Percentiles rank a stretch among this genome's conserved stretches.
These are phyloP conservation scores for Aspergillus nidulans DNA, from an alignment of 495 filamentous ascomycete species.

Conservation along the genomic window DNA sequence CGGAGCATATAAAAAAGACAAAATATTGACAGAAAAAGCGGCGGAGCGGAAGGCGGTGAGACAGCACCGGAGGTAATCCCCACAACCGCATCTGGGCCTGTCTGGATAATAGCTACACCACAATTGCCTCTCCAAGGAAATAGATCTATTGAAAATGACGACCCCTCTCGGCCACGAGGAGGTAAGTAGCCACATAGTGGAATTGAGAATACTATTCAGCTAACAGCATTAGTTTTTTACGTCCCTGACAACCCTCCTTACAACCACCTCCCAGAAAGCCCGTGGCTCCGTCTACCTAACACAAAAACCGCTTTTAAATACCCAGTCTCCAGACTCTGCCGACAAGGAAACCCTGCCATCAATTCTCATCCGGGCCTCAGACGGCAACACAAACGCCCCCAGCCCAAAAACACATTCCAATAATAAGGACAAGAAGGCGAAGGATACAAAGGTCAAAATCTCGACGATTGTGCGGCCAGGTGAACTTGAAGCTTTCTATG, in stretches of 20 bases:
- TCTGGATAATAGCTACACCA: neutral
- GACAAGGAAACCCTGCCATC: constrained; percentile 50
- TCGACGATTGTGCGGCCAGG: constrained; percentile 76
- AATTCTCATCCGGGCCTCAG: constrained; percentile 78
- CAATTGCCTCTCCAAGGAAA: constrained; percentile 2
- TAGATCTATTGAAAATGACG: constrained; percentile 38
- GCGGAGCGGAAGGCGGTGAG: constrained; percentile 23
- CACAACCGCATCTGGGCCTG: constrained; percentile 2
- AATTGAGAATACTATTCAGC: neutral
- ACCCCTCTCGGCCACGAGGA: constrained; percentile 68
- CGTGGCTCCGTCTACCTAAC: constrained; percentile 78
- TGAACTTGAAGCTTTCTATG: constrained; percentile 75
- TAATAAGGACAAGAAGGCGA: constrained; percentile 29
- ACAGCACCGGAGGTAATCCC: constrained; percentile 1
- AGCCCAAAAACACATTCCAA: constrained; percentile 30
- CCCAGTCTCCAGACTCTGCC: constrained; percentile 21
- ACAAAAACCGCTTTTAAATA: constrained; percentile 60
- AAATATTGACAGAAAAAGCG: constrained; percentile 11
- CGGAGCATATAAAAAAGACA: constrained; percentile 3
- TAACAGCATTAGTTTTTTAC: constrained; percentile 71
- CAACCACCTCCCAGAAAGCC: constrained; percentile 58
- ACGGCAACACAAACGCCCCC: constrained; percentile 53
- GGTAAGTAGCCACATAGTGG: constrained; percentile 37
- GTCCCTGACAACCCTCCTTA: constrained; percentile 70
- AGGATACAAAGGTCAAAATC: constrained; percentile 64